A percentile compares a stretch with the other conserved stretches of the same genome.
These are phyloP conservation scores for Bullera alba DNA, from an alignment of 768 basidiomycete genomes.

Conservation along the genomic window DNA sequence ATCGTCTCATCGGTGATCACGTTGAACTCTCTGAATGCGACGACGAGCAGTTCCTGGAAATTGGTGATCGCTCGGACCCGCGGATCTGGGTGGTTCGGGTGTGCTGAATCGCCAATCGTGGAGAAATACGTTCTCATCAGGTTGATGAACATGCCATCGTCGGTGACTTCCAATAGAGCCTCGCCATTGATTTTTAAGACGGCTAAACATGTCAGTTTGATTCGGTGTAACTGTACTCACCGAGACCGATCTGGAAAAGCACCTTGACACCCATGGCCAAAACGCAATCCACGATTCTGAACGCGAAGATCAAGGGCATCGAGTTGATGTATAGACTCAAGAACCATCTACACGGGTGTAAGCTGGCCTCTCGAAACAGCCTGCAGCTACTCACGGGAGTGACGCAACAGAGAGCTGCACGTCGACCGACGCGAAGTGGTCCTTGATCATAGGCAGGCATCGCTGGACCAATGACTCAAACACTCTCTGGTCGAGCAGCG, in stretches of 20 bases:
- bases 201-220: conserved; percentile 50
- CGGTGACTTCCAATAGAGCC: conserved; percentile 80
- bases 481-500: conserved; percentile 93
- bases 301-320: conserved; percentile 83
- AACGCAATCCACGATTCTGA: conserved; percentile 94
- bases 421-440: conserved; percentile 82
- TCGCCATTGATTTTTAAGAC: conserved; percentile 98
- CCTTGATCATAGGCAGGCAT: conserved; percentile 85
- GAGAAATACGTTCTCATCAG: conserved; percentile 94
- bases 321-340: conserved; percentile 70
- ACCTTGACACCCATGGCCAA: conserved; percentile 99
- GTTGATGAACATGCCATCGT: conserved; percentile 93
- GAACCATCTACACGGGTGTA: conserved; percentile 61
- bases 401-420: conserved; percentile 96
- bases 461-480: conserved; percentile 88
- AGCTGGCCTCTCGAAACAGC: background rate
- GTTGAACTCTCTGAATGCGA: conserved; percentile 96
- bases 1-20: conserved; percentile 95
- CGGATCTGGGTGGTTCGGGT: conserved; percentile 79
- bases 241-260: conserved; percentile 83
- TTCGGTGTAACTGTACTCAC: conserved; percentile 10
- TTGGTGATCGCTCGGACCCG: conserved; percentile 87
- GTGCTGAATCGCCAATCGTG: conserved; percentile 85
- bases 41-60: conserved; percentile 92
- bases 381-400: conserved; percentile 53